These are phyloP conservation scores for Salix brachista DNA, from an alignment of 345 rosid genomes.

Conservation along the genomic window DNA sequence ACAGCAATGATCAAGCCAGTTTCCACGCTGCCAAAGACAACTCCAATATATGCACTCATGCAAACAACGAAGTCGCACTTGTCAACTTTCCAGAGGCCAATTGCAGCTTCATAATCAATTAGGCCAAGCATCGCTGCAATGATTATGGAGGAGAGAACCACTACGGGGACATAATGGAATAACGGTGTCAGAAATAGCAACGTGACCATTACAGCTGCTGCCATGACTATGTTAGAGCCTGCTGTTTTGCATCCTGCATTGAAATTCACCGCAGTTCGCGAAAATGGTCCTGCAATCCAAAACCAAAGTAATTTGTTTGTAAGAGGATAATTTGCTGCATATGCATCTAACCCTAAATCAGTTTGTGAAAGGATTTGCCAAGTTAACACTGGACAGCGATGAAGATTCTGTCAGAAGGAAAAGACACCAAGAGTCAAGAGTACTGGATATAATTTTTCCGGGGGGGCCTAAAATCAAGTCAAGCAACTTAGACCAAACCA, in stretches of 20 bases:
- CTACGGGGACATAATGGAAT: conserved; percentile 28
- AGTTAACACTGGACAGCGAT: neutral
- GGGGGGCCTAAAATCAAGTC: neutral
- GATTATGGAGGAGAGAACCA: conserved; percentile 32
- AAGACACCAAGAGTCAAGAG: no score
- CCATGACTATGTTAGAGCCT: conserved; percentile 35
- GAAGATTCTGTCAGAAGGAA: no score
- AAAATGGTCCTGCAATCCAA: conserved; percentile 25
- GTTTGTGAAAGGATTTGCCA: neutral
- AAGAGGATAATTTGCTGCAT: neutral
- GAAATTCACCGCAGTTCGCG: conserved; percentile 36
- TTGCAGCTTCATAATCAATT: conserved; percentile 28
- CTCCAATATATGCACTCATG: conserved; percentile 25
- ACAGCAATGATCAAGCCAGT: conserved; percentile 29
- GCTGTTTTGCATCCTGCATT: conserved; percentile 36
- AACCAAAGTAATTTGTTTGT: neutral
- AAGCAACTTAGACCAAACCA: neutral
- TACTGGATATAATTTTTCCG: neutral
- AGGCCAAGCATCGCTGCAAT: conserved; percentile 31
- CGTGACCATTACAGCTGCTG: conserved; percentile 23
- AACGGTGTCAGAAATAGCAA: conserved; percentile 24
- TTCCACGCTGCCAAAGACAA: conserved; percentile 24
- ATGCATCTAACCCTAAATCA: no score
- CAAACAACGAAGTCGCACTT: conserved; percentile 35
- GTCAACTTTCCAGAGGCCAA: conserved; percentile 36